Percentiles rank a stretch among this genome's conserved stretches.
phyloP scores from a whole-genome alignment of 495 filamentous ascomycete species.

The Evernia prunastri region DNA sequence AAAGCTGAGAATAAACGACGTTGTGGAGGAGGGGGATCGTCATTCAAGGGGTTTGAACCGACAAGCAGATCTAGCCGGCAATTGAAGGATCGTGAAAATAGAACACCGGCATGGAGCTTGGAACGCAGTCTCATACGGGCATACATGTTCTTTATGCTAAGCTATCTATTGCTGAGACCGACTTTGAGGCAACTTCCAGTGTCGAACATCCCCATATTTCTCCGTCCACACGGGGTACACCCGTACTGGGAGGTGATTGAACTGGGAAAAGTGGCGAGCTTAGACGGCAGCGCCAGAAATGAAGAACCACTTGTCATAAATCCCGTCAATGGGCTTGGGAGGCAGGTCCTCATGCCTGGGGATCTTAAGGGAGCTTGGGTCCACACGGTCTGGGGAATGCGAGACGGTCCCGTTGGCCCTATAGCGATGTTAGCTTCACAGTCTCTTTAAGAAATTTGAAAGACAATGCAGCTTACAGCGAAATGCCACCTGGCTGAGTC shows the following conservation, averaged over 20 bases:
- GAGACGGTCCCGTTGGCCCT: constrained; percentile 74
- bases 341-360: constrained; percentile 58
- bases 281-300: constrained; percentile 96
- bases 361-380: constrained; percentile 35
- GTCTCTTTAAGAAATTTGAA: background rate
- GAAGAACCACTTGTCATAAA: constrained; percentile 99
- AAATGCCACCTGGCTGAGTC: constrained; percentile 66
- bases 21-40: constrained; percentile 82
- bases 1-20: constrained; percentile 75
- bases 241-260: background rate
- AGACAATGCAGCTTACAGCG: constrained; percentile 56
- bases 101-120: constrained; percentile 1
- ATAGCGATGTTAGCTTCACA: constrained; percentile 30
- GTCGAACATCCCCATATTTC: background rate
- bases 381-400: constrained; percentile 61
- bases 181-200: background rate
- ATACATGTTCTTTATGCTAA: constrained; percentile 3
- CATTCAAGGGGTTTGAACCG: constrained; percentile 76
- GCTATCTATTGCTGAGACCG: constrained; percentile 7
- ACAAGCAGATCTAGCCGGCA: constrained; percentile 67
- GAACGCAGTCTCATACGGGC: background rate
- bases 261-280: constrained; percentile 16
- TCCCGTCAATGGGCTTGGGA: constrained; percentile 86
- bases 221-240: background rate
- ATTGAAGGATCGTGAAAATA: background rate